Evolutionary conservation across 345 rosid species (phyloP).

Genomic region (Pelargonium nanum): DNA sequence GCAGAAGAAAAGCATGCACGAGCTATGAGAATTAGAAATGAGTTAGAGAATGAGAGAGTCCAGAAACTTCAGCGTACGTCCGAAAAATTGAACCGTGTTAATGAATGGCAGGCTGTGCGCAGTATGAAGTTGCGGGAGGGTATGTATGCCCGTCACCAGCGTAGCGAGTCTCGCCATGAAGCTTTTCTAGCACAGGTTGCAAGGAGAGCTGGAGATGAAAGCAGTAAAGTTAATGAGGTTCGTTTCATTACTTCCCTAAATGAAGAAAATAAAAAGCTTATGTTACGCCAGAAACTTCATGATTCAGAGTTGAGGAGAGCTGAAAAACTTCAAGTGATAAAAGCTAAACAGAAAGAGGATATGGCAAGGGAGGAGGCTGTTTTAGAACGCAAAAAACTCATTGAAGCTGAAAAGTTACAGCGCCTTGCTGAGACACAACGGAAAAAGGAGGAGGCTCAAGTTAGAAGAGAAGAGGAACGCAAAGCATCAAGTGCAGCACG

Average conservation of each 20-base stretch:
- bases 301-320: conserved; percentile 75
- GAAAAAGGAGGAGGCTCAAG: conserved; percentile 74
- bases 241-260: conserved; percentile 73
- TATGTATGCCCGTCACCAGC: conserved; percentile 70
- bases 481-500: conserved; percentile 75
- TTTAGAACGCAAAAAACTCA: conserved; percentile 58
- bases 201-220: conserved; percentile 81
- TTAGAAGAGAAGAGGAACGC: conserved; percentile 78
- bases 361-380: conserved; percentile 77
- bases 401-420: conserved; percentile 75
- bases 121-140: conserved; percentile 61
- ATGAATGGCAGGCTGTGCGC: conserved; percentile 75
- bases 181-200: conserved; percentile 70
- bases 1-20: conserved; percentile 74
- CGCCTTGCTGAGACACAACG: conserved; percentile 70
- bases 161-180: conserved; percentile 68
- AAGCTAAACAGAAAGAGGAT: conserved; percentile 63
- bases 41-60: conserved; percentile 65
- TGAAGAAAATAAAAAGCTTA: conserved; percentile 70
- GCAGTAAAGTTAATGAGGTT: conserved; percentile 76
- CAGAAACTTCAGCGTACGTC: conserved; percentile 71
- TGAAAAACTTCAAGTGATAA: conserved; percentile 59
- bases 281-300: conserved; percentile 62
- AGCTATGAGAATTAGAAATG: conserved; percentile 62
- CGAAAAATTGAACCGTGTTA: conserved; percentile 59